Conservation (phyloP, 805 yeast genomes). For the Kodamaea sagamina region DNA sequence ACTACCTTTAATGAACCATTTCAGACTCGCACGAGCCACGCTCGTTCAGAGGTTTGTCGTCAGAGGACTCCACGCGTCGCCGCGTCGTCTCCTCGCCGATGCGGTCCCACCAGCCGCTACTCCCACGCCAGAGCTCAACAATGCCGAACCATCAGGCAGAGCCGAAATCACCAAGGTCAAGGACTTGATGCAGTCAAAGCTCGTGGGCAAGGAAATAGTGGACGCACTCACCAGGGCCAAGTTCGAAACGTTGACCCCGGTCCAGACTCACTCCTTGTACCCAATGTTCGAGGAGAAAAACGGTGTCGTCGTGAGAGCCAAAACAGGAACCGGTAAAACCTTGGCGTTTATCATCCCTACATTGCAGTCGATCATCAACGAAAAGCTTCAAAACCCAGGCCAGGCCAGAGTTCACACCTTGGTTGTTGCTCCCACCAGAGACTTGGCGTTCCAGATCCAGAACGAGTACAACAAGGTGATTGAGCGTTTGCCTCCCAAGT, state of each 20-base stretch:
- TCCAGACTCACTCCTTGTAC: slow-evolving; percentile 62
- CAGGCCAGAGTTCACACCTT: slow-evolving; percentile 41
- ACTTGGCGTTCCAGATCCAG: slow-evolving; percentile 80
- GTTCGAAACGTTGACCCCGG: slow-evolving; percentile 61
- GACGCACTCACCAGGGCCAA: slow-evolving; percentile 45
- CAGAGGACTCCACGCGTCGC: background rate
- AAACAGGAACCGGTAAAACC: slow-evolving; percentile 95
- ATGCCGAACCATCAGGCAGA: too few relatives aligned
- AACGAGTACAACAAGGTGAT: slow-evolving; percentile 57
- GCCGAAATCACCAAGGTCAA: slow-evolving; percentile 5
- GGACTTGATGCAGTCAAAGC: slow-evolving; percentile 6
- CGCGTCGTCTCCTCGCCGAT: background rate
- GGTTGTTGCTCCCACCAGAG: slow-evolving; percentile 87
- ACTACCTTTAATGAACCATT: background rate
- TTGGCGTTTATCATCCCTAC: slow-evolving; percentile 85
- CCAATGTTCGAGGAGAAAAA: slow-evolving; percentile 54
- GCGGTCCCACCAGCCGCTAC: slow-evolving; percentile 2
- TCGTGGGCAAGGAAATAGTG: slow-evolving; percentile 16
- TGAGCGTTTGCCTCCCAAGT: slow-evolving; percentile 21
- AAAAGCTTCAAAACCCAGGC: slow-evolving; percentile 18
- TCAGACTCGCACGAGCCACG: slow-evolving; percentile 2
- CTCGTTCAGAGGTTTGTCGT: background rate
- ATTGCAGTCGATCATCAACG: slow-evolving; percentile 53
- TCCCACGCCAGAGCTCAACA: too few relatives aligned
- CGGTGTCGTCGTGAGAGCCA: slow-evolving; percentile 84